A percentile compares a stretch with the other conserved stretches of the same genome.
Evolutionary conservation across 1,284 basidiomycete species (phyloP).

Genomic region (Mycena sp.): DNA sequence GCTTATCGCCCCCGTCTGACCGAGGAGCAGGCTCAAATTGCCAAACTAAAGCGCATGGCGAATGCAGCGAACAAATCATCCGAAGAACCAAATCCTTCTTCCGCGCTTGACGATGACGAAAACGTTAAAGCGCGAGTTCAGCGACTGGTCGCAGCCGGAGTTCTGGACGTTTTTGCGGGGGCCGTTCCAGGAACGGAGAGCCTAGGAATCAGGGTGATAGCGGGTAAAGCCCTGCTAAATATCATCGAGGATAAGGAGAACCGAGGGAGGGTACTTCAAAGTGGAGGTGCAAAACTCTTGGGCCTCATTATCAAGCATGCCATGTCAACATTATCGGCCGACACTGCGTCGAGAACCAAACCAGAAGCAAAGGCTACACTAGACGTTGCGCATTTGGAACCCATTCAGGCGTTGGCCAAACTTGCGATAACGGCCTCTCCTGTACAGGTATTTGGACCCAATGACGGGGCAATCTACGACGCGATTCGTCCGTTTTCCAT

Average conservation of each 20-base stretch:
- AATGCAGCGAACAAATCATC: slow-evolving; percentile 53
- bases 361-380: slow-evolving; percentile 42
- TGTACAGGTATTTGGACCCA: slow-evolving; percentile 88
- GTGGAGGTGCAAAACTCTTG: slow-evolving; percentile 85
- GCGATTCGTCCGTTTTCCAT: slow-evolving; percentile 82
- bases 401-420: slow-evolving; percentile 92
- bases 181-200: slow-evolving; percentile 69
- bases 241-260: slow-evolving; percentile 83
- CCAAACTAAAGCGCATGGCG: slow-evolving; percentile 81
- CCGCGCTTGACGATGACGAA: slow-evolving; percentile 67
- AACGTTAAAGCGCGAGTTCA: slow-evolving; percentile 71
- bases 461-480: slow-evolving; percentile 81
- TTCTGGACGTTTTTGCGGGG: slow-evolving; percentile 70
- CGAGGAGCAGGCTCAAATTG: slow-evolving; percentile 85
- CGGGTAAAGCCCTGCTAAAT: slow-evolving; percentile 72
- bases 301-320: slow-evolving; percentile 68
- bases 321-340: slow-evolving; percentile 43
- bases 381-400: slow-evolving; percentile 65
- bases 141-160: slow-evolving; percentile 69
- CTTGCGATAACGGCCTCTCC: slow-evolving; percentile 93
- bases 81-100: slow-evolving; percentile 43
- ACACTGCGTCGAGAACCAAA: slow-evolving; percentile 37
- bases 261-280: slow-evolving; percentile 84
- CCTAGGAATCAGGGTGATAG: slow-evolving; percentile 59
- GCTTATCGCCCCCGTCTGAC: slow-evolving; percentile 76